phyloP scores from a whole-genome alignment of 768 basidiomycete genomes.

The Paxillus rubicundulus region DNA sequence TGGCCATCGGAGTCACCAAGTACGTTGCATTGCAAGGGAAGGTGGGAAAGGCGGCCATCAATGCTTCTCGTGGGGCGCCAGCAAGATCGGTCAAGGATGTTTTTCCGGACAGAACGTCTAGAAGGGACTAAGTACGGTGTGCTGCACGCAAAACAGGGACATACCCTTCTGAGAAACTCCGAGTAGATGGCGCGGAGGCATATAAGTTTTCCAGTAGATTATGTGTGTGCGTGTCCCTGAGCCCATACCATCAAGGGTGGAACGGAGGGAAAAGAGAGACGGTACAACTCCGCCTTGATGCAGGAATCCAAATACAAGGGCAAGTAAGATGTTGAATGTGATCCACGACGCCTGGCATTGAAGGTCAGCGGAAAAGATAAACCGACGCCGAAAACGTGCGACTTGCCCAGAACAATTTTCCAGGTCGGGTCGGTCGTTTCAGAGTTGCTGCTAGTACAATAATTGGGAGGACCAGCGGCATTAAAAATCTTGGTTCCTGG shows the following conservation, averaged over 20 bases:
- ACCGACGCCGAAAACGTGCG: neutral
- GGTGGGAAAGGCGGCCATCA: slow-evolving; percentile 17
- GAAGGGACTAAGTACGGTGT: neutral
- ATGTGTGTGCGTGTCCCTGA: slow-evolving; percentile 12
- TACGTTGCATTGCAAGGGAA: slow-evolving; percentile 12
- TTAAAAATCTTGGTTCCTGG: slow-evolving; percentile 40
- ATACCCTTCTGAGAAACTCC: slow-evolving; percentile 25
- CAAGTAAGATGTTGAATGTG: slow-evolving; percentile 27
- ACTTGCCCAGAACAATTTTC: slow-evolving; percentile 35
- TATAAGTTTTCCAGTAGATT: slow-evolving; percentile 42
- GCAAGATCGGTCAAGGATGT: slow-evolving; percentile 30
- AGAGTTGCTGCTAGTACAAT: slow-evolving; percentile 29
- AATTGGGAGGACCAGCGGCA: slow-evolving; percentile 34
- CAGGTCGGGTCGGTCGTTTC: slow-evolving; percentile 20
- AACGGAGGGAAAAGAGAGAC: slow-evolving; percentile 35
- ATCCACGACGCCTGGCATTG: slow-evolving; percentile 27
- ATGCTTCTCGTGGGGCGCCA: slow-evolving; percentile 19
- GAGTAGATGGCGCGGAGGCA: slow-evolving; percentile 38
- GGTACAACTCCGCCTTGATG: slow-evolving; percentile 44
- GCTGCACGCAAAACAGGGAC: neutral
- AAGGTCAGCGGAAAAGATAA: neutral
- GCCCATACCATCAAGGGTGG: slow-evolving; percentile 10
- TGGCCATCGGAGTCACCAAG: slow-evolving; percentile 33
- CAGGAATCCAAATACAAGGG: slow-evolving; percentile 35
- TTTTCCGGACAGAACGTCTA: slow-evolving; percentile 25